These are phyloP conservation scores for Peribolospora kevripleyi DNA, from an alignment of 768 basidiomycete genomes.

Conservation along the genomic window DNA sequence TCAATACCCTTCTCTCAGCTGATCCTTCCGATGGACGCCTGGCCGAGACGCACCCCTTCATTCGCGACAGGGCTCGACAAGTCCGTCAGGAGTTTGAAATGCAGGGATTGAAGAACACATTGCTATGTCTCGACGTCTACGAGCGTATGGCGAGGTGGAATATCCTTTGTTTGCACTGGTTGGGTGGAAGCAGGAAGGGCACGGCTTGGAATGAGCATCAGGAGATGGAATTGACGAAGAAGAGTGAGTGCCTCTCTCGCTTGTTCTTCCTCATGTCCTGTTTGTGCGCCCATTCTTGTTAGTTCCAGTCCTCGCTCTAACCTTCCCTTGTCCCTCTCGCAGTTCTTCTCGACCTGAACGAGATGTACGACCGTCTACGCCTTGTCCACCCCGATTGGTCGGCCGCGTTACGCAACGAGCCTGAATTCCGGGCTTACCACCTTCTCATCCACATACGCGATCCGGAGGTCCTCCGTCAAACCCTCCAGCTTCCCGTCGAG, in stretches of 20 bases:
- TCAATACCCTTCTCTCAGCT: conserved; percentile 46
- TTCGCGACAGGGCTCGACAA: conserved; percentile 72
- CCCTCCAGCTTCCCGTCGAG: conserved; percentile 23
- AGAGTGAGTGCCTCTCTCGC: conserved; percentile 33
- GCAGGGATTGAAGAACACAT: conserved; percentile 53
- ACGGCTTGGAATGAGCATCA: conserved; percentile 36
- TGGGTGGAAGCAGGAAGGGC: conserved; percentile 29
- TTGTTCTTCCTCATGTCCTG: not conserved
- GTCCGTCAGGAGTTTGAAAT: conserved; percentile 86
- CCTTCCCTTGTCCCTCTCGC: not conserved
- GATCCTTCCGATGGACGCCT: conserved; percentile 32
- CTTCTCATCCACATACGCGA: conserved; percentile 75
- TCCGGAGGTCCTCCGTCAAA: conserved; percentile 45
- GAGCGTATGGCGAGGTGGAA: conserved; percentile 88
- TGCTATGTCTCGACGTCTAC: conserved; percentile 54
- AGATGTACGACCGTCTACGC: conserved; percentile 41
- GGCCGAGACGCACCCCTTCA: conserved; percentile 47
- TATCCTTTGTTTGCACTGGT: conserved; percentile 46
- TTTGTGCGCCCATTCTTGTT: not conserved
- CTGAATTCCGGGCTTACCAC: conserved; percentile 91
- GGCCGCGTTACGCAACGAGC: conserved; percentile 50
- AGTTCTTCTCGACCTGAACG: conserved; percentile 80
- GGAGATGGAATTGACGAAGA: conserved; percentile 76
- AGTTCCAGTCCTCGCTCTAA: not conserved
- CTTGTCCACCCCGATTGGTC: conserved; percentile 21